Conservation (phyloP, 2,329 filamentous ascomycete species). For the Aspergillus terreus region DNA sequence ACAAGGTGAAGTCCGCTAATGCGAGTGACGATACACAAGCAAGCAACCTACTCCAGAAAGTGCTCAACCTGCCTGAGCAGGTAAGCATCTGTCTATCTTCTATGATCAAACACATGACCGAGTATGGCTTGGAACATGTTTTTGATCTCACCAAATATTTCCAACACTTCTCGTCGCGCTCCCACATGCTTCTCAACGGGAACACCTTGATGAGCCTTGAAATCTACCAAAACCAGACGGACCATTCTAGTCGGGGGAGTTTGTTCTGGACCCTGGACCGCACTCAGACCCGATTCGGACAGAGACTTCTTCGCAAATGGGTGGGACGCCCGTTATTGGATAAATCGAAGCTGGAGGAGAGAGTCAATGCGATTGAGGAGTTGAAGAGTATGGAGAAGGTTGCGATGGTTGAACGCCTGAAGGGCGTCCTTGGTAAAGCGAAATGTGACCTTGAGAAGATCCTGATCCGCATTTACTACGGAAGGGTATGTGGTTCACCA, state of each 20-base stretch:
- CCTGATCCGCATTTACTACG: slow-evolving; percentile 93
- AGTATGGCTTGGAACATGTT: slow-evolving; percentile 91
- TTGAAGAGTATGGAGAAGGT: slow-evolving; percentile 67
- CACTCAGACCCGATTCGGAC: slow-evolving; percentile 84
- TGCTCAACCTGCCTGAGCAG: slow-evolving; percentile 76
- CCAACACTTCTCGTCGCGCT: slow-evolving; percentile 86
- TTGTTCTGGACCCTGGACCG: slow-evolving; percentile 95
- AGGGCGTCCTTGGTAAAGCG: slow-evolving; percentile 65
- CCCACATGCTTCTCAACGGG: slow-evolving; percentile 93
- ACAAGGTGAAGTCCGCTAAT: slow-evolving; percentile 65
- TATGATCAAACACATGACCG: slow-evolving; percentile 89
- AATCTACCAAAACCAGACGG: slow-evolving; percentile 92
- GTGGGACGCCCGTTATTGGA: slow-evolving; percentile 86
- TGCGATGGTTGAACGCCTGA: slow-evolving; percentile 68
- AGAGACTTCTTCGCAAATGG: slow-evolving; percentile 87
- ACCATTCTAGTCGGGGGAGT: slow-evolving; percentile 78
- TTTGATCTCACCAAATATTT: slow-evolving; percentile 97
- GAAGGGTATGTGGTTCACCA: slow-evolving; percentile 53
- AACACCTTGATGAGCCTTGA: slow-evolving; percentile 92
- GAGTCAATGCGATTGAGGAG: slow-evolving; percentile 82
- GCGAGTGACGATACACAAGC: slow-evolving; percentile 53
- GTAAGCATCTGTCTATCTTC: slow-evolving; percentile 90
- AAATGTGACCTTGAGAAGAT: slow-evolving; percentile 86
- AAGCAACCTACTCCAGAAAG: slow-evolving; percentile 73
- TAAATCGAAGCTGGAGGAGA: slow-evolving; percentile 67